Evolutionary conservation across 108 stramenopile genomes (phyloP).

Genomic region (Hondaea fermentalgiana): DNA sequence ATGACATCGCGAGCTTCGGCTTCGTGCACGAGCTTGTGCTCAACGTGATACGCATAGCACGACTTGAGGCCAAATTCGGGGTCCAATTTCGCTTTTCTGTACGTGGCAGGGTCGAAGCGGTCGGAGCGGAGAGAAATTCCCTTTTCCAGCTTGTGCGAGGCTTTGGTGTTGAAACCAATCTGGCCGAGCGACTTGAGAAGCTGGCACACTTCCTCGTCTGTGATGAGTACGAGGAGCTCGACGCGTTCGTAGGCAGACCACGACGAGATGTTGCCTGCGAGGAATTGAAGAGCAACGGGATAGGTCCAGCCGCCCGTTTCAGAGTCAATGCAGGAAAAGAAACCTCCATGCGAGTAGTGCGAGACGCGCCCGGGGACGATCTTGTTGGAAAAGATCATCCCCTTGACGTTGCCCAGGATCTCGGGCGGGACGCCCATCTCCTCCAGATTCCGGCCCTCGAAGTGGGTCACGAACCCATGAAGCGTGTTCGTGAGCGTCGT

Average conservation of each 20-base stretch:
- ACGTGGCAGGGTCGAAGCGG: background rate
- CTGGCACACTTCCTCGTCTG: background rate
- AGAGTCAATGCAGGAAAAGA: background rate
- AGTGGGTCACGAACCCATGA: background rate
- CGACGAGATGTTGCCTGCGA: background rate
- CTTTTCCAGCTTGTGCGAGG: background rate
- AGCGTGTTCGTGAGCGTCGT: background rate
- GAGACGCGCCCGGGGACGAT: background rate
- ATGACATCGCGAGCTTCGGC: background rate
- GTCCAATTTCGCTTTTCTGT: background rate
- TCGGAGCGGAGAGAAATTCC: background rate
- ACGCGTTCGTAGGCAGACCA: background rate
- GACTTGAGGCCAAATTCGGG: background rate
- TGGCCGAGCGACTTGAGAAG: background rate
- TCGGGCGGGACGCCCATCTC: background rate
- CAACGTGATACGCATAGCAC: background rate
- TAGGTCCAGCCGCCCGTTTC: background rate
- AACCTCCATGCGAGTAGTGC: background rate
- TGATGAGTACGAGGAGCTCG: background rate
- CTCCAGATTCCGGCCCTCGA: background rate
- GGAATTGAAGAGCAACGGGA: background rate
- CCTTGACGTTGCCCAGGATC: background rate
- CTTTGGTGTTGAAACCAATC: background rate
- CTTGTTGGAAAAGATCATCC: background rate
- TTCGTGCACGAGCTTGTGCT: background rate